phyloP scores from a whole-genome alignment of 2,329 filamentous ascomycete species.

The Escovopsis sp. region DNA sequence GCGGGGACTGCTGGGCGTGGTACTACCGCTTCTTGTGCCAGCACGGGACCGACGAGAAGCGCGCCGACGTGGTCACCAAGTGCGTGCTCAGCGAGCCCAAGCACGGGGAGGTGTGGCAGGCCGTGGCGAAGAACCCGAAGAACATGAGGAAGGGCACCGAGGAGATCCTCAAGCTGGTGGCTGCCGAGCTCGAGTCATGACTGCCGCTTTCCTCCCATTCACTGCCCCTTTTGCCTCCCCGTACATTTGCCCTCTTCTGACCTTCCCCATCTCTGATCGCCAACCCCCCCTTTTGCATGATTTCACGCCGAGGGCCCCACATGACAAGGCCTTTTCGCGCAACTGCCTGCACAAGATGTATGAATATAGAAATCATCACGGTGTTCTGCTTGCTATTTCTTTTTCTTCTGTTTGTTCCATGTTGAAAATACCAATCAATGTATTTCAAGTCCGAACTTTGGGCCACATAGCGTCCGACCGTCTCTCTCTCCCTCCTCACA shows the following conservation, averaged over 20 bases:
- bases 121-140: conserved; percentile 67
- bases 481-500: too few relatives aligned
- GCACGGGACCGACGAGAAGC: conserved; percentile 90
- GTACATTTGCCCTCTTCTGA: too few relatives aligned
- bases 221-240: too few relatives aligned
- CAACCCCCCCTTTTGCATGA: not conserved
- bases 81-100: conserved; percentile 71
- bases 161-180: conserved; percentile 70
- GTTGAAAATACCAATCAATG: too few relatives aligned
- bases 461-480: too few relatives aligned
- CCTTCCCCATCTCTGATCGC: not conserved
- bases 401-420: too few relatives aligned
- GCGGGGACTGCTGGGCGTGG: conserved; percentile 94
- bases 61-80: conserved; percentile 67
- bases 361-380: too few relatives aligned
- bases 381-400: too few relatives aligned
- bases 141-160: conserved; percentile 63
- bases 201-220: not conserved
- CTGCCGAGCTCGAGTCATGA: conserved; percentile 27
- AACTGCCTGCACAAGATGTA: not conserved
- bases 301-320: too few relatives aligned
- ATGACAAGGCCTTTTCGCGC: too few relatives aligned
- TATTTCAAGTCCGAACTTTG: too few relatives aligned
- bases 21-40: conserved; percentile 87
- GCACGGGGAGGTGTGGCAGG: conserved; percentile 87